Evolutionary conservation across 1,284 basidiomycete species (phyloP), one percentile per base, ranked within the genome.

Genomic region (Cryptococcus sp.): DNA sequence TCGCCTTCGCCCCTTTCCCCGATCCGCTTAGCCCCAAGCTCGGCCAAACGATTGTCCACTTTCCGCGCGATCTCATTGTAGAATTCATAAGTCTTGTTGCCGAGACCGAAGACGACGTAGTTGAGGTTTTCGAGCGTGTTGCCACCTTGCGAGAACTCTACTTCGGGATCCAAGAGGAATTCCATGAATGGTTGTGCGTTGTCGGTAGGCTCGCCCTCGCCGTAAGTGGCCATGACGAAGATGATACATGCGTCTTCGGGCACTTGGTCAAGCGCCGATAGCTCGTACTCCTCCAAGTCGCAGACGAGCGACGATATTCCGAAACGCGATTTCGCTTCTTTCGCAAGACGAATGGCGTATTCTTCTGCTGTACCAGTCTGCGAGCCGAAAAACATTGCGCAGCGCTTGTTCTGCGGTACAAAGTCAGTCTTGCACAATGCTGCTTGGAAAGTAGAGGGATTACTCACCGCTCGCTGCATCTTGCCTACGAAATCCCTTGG

Each of bases 121-220:
- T 95, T 93, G 76, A 99, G 85, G 64, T 90, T 91, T 3, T 88
- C 84, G 50, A 99, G 85, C 46, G 83, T 84, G 73, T 85, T 87
- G 63, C 85, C 84, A 25, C 71, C 75, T 35, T 67, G 55, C 75
- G 85, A 86, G 78, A 97, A 97, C 71, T 89, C 87, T 75, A 93
- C 91, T 13, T 86, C 85, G 10, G 89, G 85, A 70, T 95, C 93
- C 65, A 88, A 84, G 61, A 99, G 75, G 79, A 93, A 93, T 76
- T 96, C 91, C 86, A 93, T 89, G 68, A 99, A 85, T 62, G 88
- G 86, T 39, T 96, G 91, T n/a, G 94, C 92, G 75, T 99, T 99
- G 79, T 99, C 95, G 19, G 95, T 99, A 22, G 95, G 96, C 78
- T 99, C 95, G 59, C 94, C 95, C 81, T 99, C 95, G 63, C 95